Evolutionary conservation across 768 basidiomycete genomes (phyloP), one percentile per base, ranked within the genome.

Genomic region (Russula ochroleuca): DNA sequence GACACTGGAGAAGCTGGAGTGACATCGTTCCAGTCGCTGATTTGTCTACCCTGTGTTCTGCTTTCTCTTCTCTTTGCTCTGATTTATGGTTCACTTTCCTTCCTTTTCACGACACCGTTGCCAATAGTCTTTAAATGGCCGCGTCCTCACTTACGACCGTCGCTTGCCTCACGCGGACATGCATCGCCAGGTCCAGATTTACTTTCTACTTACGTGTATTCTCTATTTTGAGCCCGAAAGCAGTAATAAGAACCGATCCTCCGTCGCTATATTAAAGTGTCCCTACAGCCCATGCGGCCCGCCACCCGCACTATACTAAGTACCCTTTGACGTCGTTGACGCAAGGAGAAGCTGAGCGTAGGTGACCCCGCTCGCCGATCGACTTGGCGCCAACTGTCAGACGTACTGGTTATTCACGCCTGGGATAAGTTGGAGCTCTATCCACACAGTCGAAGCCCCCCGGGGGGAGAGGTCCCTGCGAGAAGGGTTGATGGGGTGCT

Each of bases 1-100:
- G 69, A 89, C 90, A 71, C 77, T 98, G 65, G 97, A 98, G 78
- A 94, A 95, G 75, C 78, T 97, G 61, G 94, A 96, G 75, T 96
- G 76, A 78, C 19, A 28, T 28, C 28, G 5, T 28, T 28, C 28
- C 28, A 52, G 62, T 57, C 55, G 45, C 15, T 31, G 9, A 47
- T 21, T 19, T 21, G 45, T 47, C 21, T 21, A 47, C n/a, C n/a
- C 45, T 10, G 11, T 13, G 11, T 47, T 47, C n/a, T 50, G 14
- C 11, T 19, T 43, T 45, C 13, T 50, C 31, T 37, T 21, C 21
- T 2, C 33, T 28, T 8, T 14, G 52, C 35, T 21, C 35, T 15
- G 15, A 28, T 54, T 37, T 15, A 47, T 47, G 6, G 14, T 51
- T 50, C 25, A 49, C 48, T 17, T 48, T 43, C 41, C n/a, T 11